Evolutionary conservation across 1,139 yeast species (phyloP), one percentile per base, ranked within the genome.

Genomic region (Yamadazyma epiphylla): DNA sequence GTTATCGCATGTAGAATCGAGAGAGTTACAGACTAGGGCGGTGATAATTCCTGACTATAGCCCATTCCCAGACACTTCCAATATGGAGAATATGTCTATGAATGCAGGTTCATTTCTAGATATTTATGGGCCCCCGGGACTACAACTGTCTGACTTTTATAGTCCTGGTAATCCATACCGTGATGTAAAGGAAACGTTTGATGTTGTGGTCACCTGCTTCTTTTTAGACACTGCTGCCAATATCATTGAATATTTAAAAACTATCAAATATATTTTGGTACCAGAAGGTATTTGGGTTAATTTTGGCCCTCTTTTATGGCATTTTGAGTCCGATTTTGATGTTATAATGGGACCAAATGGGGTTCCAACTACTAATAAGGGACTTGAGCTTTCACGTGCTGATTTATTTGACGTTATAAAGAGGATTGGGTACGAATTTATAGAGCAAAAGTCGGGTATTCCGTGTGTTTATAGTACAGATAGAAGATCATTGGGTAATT

Each of bases 291-390:
- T 60, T 10, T 87, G 96, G 95, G 64, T 86, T 33, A 88, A 88
- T 52, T 75, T 81, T 45, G 96, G 96, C 0, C 96, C 96, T 0
- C 58, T 87, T 16, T 55, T 83, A 31, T 87, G 95, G 94, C 96
- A 88, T 55, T 81, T 74, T 49, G 95, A 85, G 46, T 76, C 74
- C 32, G 75, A 72, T 28, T 57, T 52, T 15, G 56, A 31, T 14
- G 35, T 38, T 19, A 12, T 17, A 9, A n/a, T 15, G 19, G 21
- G 32, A 10, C 17, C n/a, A 5, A 36, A 35, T 5, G 12, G 12
- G 10, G 50, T 57, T 1, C 53, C 60, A 2, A 46, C 64, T 1
- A 69, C 70, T 3, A 46, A 57, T 37, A 64, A 69, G 29, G 91
- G 91, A 0, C 49, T 85, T 13, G 95, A 85, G 49, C 51, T 86